phyloP scores from a whole-genome alignment of 331 rosid genomes.

The Ulmus americana region DNA sequence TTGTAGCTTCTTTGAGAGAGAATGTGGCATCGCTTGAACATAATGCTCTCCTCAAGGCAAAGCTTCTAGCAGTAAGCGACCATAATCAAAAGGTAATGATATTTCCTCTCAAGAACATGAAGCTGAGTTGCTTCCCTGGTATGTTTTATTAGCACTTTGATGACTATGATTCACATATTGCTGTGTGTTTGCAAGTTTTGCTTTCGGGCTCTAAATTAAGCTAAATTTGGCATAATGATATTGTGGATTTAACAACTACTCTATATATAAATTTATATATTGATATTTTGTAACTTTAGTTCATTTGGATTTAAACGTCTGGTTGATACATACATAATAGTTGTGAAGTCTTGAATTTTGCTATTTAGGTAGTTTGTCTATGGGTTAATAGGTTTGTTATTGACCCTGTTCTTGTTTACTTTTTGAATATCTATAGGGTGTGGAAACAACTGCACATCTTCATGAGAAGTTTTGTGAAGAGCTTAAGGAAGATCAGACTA shows the following conservation, averaged over 20 bases:
- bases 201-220: neutral
- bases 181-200: neutral
- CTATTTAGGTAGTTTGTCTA: neutral
- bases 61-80: constrained; percentile 28
- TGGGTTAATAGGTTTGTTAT: neutral
- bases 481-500: constrained; percentile 38
- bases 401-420: constrained; percentile 21
- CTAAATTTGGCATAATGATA: neutral
- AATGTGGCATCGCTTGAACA: constrained; percentile 68
- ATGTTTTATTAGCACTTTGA: neutral
- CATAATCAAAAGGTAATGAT: constrained; percentile 45
- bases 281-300: neutral
- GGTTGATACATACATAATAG: neutral
- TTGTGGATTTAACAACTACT: constrained; percentile 3
- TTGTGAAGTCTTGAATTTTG: neutral
- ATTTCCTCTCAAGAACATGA: constrained; percentile 12
- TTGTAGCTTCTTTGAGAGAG: constrained; percentile 59
- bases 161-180: neutral
- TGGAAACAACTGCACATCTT: constrained; percentile 27
- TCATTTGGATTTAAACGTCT: neutral
- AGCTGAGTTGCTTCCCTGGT: neutral
- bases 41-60: constrained; percentile 44
- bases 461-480: constrained; percentile 31
- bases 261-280: neutral
- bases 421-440: constrained; percentile 42